Percentiles rank a stretch among this genome's conserved stretches.
Evolutionary conservation across 441 rosid genomes (phyloP).

Genomic region (Biscutella auriculata): DNA sequence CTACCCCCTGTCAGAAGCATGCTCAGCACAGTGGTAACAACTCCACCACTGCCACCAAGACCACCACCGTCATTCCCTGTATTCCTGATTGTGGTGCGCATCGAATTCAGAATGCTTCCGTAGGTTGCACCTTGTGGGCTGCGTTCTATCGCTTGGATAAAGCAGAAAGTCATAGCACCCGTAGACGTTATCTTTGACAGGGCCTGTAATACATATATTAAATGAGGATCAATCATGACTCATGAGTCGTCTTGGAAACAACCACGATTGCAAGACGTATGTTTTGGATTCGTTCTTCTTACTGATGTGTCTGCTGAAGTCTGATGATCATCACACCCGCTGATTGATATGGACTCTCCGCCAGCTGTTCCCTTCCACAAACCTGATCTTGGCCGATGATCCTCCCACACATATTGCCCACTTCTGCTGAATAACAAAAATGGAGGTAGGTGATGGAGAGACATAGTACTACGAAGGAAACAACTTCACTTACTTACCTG

Average conservation of each 20-base stretch:
- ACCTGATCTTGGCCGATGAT: conserved; percentile 83
- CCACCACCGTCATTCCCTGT: conserved; percentile 29
- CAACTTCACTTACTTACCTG: too few relatives aligned
- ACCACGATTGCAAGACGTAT: background rate
- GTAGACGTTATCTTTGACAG: conserved; percentile 74
- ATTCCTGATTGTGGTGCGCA: conserved; percentile 61
- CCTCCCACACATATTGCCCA: conserved; percentile 81
- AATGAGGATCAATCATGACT: conserved; percentile 14
- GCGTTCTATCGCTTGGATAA: conserved; percentile 80
- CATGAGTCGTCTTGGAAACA: background rate
- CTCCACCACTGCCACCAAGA: conserved; percentile 37
- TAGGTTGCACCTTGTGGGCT: conserved; percentile 56
- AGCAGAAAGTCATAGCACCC: conserved; percentile 92
- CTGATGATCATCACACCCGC: conserved; percentile 88
- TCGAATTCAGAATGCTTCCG: conserved; percentile 67
- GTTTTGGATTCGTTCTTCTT: conserved; percentile 22
- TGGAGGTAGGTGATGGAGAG: too few relatives aligned
- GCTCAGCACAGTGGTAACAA: conserved; percentile 54
- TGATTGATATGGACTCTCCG: conserved; percentile 75
- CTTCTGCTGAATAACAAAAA: conserved; percentile 24
- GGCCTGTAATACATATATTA: conserved; percentile 43
- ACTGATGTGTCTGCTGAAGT: conserved; percentile 88
- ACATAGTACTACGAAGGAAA: too few relatives aligned
- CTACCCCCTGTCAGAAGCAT: conserved; percentile 83
- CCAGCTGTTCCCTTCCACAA: conserved; percentile 80